phyloP scores from a whole-genome alignment of 441 rosid species.

The Populus tomentosa region DNA sequence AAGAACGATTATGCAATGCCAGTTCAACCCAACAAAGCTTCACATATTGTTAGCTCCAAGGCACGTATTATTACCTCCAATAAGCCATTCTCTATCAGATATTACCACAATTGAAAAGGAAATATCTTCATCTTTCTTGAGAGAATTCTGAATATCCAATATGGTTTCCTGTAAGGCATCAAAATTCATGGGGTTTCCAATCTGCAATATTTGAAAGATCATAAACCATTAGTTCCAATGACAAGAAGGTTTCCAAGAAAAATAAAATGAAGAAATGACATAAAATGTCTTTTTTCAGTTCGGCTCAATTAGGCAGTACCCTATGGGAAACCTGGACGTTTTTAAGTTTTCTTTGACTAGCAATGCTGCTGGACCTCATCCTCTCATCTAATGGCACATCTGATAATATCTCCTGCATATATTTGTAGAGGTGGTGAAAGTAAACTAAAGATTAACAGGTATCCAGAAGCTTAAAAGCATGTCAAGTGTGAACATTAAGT shows the following conservation, averaged over 20 bases:
- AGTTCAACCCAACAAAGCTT: conserved; percentile 13
- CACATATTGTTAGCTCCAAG: conserved; percentile 44
- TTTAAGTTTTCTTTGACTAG: conserved; percentile 46
- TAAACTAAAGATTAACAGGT: neutral
- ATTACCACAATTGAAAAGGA: conserved; percentile 82
- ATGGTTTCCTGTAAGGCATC: conserved; percentile 69
- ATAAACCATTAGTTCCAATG: conserved; percentile 12
- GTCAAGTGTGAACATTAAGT: neutral
- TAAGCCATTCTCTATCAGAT: conserved; percentile 81
- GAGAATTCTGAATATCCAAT: conserved; percentile 44
- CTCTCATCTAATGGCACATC: conserved; percentile 82
- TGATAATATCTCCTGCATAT: conserved; percentile 79
- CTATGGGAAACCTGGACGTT: conserved; percentile 58
- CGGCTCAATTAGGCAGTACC: conserved; percentile 39
- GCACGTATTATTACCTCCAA: conserved; percentile 23
- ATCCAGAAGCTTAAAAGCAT: neutral
- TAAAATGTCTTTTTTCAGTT: neutral
- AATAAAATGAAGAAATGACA: neutral
- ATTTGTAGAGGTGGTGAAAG: neutral
- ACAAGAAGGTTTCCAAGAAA: neutral
- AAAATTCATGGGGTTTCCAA: conserved; percentile 86
- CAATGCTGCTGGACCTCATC: conserved; percentile 32
- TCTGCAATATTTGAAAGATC: conserved; percentile 37
- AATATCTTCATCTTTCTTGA: conserved; percentile 45
- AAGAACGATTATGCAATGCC: conserved; percentile 14